phyloP scores from a whole-genome alignment of 2,329 filamentous ascomycete genomes.

The Onygenales sp. region DNA sequence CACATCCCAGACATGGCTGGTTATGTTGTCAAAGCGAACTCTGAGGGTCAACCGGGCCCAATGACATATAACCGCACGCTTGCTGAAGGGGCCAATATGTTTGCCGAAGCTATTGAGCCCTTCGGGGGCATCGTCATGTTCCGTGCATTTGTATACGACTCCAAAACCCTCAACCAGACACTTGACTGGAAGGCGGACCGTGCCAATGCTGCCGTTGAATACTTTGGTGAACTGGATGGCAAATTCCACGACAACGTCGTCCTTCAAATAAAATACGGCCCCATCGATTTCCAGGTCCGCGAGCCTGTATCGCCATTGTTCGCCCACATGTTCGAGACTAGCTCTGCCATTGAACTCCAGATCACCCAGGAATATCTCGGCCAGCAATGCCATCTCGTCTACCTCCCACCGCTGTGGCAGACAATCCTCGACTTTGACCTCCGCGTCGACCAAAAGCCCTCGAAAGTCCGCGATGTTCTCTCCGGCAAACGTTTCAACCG shows the following conservation, averaged over 20 bases:
- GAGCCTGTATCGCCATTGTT: conserved; percentile 60
- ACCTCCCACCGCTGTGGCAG: conserved; percentile 60
- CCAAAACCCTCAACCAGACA: conserved; percentile 41
- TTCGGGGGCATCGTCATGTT: conserved; percentile 59
- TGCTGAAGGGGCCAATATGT: conserved; percentile 58
- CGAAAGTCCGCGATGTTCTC: conserved; percentile 51
- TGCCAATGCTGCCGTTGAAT: conserved; percentile 60
- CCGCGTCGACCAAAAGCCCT: conserved; percentile 47
- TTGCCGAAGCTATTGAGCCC: conserved; percentile 49
- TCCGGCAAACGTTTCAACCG: conserved; percentile 51
- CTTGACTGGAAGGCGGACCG: conserved; percentile 56
- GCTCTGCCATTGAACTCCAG: conserved; percentile 53
- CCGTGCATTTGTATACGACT: conserved; percentile 62
- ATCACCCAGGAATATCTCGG: conserved; percentile 63
- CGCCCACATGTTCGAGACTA: conserved; percentile 39
- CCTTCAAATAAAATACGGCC: conserved; percentile 64
- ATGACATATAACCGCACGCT: conserved; percentile 61
- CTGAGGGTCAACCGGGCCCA: conserved; percentile 62
- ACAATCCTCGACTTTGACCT: conserved; percentile 59
- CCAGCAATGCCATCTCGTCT: conserved; percentile 60
- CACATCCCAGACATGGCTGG: conserved; percentile 58
- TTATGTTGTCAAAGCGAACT: conserved; percentile 62
- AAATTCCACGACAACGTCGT: conserved; percentile 62
- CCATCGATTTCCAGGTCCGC: conserved; percentile 65
- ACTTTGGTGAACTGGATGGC: conserved; percentile 54